These are phyloP conservation scores for Suhomyces ambrosiae DNA, from an alignment of 1,139 yeast species.

Conservation along the genomic window DNA sequence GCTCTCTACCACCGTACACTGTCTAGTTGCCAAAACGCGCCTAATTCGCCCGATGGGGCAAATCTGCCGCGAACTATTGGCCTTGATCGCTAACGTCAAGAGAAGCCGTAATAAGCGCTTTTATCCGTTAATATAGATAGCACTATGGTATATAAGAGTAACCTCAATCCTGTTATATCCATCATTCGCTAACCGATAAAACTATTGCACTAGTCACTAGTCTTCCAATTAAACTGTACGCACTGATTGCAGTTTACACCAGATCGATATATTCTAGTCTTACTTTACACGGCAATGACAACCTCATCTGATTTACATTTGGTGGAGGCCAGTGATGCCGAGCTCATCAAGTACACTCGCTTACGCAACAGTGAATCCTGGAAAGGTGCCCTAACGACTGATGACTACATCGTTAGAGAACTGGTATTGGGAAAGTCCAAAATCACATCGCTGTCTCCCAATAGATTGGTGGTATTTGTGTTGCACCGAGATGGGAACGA, in stretches of 20 bases:
- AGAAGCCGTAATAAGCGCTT: slow-evolving; percentile 10
- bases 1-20: slow-evolving; percentile 10
- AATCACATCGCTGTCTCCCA: slow-evolving; percentile 25
- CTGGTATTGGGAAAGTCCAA: slow-evolving; percentile 40
- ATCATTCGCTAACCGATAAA: background rate
- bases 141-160: no score
- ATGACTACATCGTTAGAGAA: slow-evolving; percentile 57
- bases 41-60: slow-evolving; percentile 7
- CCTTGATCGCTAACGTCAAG: slow-evolving; percentile 12
- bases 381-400: slow-evolving; percentile 49
- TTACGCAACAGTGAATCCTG: slow-evolving; percentile 52
- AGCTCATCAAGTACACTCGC: slow-evolving; percentile 51
- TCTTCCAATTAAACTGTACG: no score
- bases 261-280: no score
- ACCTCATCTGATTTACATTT: slow-evolving; percentile 14
- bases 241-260: no score
- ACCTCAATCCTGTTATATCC: no score
- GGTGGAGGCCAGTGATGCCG: slow-evolving; percentile 19
- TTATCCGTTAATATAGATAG: no score
- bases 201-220: background rate
- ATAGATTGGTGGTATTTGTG: slow-evolving; percentile 33
- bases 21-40: slow-evolving; percentile 6
- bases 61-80: slow-evolving; percentile 5
- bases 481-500: slow-evolving; percentile 25
- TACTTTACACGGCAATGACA: slow-evolving; percentile 5